A percentile compares a stretch with the other conserved stretches of the same genome.
Conservation (phyloP, 2,329 filamentous ascomycete genomes). For the Passalora sequoiae region DNA sequence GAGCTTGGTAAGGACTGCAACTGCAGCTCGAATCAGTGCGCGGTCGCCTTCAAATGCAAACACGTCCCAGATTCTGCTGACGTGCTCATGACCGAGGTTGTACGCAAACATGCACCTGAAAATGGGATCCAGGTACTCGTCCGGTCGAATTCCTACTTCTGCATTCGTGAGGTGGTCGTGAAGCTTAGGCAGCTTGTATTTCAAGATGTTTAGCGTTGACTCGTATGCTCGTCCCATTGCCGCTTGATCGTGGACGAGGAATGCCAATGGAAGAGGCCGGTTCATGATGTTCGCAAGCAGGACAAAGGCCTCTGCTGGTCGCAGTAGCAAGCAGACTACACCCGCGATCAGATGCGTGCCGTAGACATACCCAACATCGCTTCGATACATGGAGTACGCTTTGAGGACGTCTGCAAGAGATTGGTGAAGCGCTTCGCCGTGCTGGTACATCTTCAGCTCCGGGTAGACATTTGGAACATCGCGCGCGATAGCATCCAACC, state of each 20-base stretch:
- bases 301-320: conserved; percentile 61
- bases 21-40: conserved; percentile 63
- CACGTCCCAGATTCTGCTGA: conserved; percentile 71
- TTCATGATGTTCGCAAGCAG: conserved; percentile 73
- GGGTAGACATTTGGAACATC: conserved; percentile 65
- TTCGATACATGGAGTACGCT: conserved; percentile 76
- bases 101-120: conserved; percentile 33
- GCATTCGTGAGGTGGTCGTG: conserved; percentile 57
- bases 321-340: conserved; percentile 66
- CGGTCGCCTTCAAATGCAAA: conserved; percentile 77
- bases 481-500: conserved; percentile 59
- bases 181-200: conserved; percentile 59
- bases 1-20: conserved; percentile 56
- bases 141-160: conserved; percentile 31
- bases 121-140: conserved; percentile 33
- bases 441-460: conserved; percentile 64
- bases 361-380: conserved; percentile 71
- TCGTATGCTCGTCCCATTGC: conserved; percentile 65
- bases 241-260: conserved; percentile 65
- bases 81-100: conserved; percentile 39
- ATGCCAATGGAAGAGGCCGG: conserved; percentile 67
- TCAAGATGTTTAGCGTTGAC: conserved; percentile 62
- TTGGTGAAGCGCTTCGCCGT: conserved; percentile 61
- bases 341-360: conserved; percentile 72
- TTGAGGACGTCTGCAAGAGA: conserved; percentile 66